Evolutionary conservation across 495 filamentous ascomycete species (phyloP), one percentile per base, ranked within the genome.

Genomic region (Penicillium maclennaniae): DNA sequence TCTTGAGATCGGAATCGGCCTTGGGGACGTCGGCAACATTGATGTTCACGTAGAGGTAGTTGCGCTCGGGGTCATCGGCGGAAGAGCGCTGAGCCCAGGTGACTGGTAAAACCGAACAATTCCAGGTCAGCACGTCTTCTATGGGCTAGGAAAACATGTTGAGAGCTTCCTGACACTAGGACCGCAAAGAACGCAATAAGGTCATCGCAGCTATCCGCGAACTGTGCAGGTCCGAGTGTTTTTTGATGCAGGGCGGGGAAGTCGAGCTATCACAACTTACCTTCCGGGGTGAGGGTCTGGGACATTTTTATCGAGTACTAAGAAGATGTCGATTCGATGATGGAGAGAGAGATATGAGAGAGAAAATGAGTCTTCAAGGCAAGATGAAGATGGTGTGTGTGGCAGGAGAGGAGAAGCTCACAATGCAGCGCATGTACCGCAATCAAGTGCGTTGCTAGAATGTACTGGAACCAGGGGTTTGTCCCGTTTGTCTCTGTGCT

Each of bases 41-140:
- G 76, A 98, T 87, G 67, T 88, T 95, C 47, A 97, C 84, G 77
- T 88, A 93, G 78, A 97, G 77, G 77, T 88, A 85, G 76, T 97
- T 97, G 74, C 91, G 92, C 67, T 84, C 82, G 36, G 84, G 66
- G 19, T 97, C 95, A 55, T 77, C 73, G 53, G 66, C 75, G 69
- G 86, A 91, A 41, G 93, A 97, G 78, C 93, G 92, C 77, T 98
- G 93, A 27, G 93, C 92, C 93, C 93, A 98, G 75, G 88, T 86
- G 60, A 97, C 93, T 98, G 63, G 51, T 45, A 43, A 14, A 38
- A 37, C 37, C 31, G 27, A 45, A 47, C 15, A 31, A 43, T 39
- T 47, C 28, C 49, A 37, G 8, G 51, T 71, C 43, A 73, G 67
- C 58, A 21, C 43, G 25, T 21, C 20, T 25, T 14, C n/a, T 50